These are phyloP conservation scores for Cylindrodendrum hubeiense DNA, from an alignment of 2,329 filamentous ascomycete species.

Conservation along the genomic window DNA sequence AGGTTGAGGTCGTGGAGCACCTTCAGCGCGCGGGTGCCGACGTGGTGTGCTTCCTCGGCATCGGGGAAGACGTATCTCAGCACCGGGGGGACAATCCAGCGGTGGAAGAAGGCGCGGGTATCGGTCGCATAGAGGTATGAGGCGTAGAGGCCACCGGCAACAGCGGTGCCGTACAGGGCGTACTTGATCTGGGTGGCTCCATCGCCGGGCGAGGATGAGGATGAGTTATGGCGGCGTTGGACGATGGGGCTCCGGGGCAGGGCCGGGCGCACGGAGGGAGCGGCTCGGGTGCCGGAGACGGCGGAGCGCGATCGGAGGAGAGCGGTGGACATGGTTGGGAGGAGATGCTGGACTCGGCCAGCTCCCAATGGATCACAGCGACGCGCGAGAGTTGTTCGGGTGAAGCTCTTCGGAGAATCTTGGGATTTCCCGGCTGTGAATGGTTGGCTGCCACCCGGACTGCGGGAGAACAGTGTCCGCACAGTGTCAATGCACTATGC, in stretches of 20 bases:
- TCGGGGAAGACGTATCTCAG: conserved; percentile 77
- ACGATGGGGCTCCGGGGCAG: conserved; percentile 34
- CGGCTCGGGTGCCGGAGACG: conserved; percentile 32
- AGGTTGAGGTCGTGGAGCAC: conserved; percentile 79
- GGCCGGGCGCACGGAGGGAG: conserved; percentile 34
- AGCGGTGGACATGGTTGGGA: conserved; percentile 43
- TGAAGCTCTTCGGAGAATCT: conserved; percentile 40
- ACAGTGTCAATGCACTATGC: conserved; percentile 37
- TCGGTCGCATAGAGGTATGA: conserved; percentile 80
- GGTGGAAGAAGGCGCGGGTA: conserved; percentile 78
- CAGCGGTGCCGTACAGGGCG: conserved; percentile 54
- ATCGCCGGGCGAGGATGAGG: conserved; percentile 46
- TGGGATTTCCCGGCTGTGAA: conserved; percentile 41
- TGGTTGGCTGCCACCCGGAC: conserved; percentile 26
- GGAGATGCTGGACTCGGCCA: conserved; percentile 43
- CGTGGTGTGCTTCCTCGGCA: conserved; percentile 92
- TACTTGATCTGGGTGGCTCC: conserved; percentile 49
- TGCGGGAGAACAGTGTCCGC: conserved; percentile 33
- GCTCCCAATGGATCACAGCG: conserved; percentile 46
- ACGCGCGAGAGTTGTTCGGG: conserved; percentile 38
- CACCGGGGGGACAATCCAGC: conserved; percentile 74
- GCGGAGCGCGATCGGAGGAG: conserved; percentile 41
- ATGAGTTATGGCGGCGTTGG: conserved; percentile 49
- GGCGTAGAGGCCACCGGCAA: conserved; percentile 58
- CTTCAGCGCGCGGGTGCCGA: conserved; percentile 78